Evolutionary conservation across 2,329 filamentous ascomycete species (phyloP).

Genomic region (Cordyceps javanica): DNA sequence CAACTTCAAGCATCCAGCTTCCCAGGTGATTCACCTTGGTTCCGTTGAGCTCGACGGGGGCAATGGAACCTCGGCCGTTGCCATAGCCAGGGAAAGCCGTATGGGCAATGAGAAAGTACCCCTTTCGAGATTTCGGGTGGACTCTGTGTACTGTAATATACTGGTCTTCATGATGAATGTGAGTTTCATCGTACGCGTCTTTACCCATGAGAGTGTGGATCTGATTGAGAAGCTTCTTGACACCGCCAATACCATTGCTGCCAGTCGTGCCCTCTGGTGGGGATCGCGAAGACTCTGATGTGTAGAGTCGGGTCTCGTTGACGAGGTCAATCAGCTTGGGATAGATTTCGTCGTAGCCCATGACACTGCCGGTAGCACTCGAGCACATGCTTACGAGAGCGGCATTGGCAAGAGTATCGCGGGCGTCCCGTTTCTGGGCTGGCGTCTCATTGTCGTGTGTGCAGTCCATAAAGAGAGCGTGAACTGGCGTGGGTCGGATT

Average conservation of each 20-base stretch:
- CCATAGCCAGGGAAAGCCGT: slow-evolving; percentile 92
- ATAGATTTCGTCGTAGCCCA: slow-evolving; percentile 97
- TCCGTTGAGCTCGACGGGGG: slow-evolving; percentile 71
- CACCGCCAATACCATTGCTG: slow-evolving; percentile 78
- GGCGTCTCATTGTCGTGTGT: slow-evolving; percentile 98
- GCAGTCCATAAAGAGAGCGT: slow-evolving; percentile 97
- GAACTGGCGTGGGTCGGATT: slow-evolving; percentile 82
- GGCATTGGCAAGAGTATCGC: slow-evolving; percentile 89
- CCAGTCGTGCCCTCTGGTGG: slow-evolving; percentile 54
- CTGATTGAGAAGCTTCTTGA: slow-evolving; percentile 90
- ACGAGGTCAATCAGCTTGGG: slow-evolving; percentile 91
- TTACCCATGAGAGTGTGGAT: slow-evolving; percentile 95
- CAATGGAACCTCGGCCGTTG: slow-evolving; percentile 74
- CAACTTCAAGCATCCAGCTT: slow-evolving; percentile 87
- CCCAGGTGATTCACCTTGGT: slow-evolving; percentile 82
- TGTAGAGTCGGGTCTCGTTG: slow-evolving; percentile 78
- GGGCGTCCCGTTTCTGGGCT: slow-evolving; percentile 87
- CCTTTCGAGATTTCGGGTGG: slow-evolving; percentile 84
- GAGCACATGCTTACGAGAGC: slow-evolving; percentile 95
- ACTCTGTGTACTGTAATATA: slow-evolving; percentile 96
- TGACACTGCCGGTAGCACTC: slow-evolving; percentile 89
- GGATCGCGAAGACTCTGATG: slow-evolving; percentile 62
- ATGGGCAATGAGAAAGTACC: slow-evolving; percentile 92
- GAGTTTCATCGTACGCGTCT: slow-evolving; percentile 89
- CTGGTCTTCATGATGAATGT: slow-evolving; percentile 93